Evolutionary conservation across 2,329 filamentous ascomycete genomes (phyloP).

Genomic region (Pseudocercospora eumusae): DNA sequence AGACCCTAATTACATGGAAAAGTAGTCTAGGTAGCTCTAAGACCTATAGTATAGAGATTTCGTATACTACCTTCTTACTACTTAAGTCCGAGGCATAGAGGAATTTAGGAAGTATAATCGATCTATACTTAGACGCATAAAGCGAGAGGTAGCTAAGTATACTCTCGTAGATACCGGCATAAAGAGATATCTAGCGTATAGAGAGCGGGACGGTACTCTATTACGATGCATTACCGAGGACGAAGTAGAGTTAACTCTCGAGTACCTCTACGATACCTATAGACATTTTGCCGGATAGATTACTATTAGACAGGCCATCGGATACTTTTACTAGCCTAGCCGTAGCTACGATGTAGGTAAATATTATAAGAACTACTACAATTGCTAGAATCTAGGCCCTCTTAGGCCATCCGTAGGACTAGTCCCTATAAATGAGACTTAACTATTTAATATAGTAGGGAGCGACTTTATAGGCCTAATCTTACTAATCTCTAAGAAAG

Average conservation of each 20-base stretch:
- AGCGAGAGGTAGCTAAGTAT: neutral
- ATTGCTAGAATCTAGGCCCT: neutral
- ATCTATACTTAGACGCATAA: neutral
- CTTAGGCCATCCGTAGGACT: neutral
- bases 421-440: neutral
- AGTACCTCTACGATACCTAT: neutral
- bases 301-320: neutral
- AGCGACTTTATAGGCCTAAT: neutral
- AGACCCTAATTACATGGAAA: neutral
- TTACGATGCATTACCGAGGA: neutral
- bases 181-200: neutral
- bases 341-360: neutral
- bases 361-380: conserved; percentile 2
- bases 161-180: neutral
- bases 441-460: neutral
- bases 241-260: neutral
- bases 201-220: neutral
- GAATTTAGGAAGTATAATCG: neutral
- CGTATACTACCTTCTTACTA: neutral
- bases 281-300: neutral
- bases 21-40: neutral
- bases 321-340: neutral
- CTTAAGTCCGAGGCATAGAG: neutral
- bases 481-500: neutral
- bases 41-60: conserved; percentile 3